These are phyloP conservation scores for Sequoiadendron giganteum DNA, from an alignment of 75 land plant genomes.

Conservation along the genomic window DNA sequence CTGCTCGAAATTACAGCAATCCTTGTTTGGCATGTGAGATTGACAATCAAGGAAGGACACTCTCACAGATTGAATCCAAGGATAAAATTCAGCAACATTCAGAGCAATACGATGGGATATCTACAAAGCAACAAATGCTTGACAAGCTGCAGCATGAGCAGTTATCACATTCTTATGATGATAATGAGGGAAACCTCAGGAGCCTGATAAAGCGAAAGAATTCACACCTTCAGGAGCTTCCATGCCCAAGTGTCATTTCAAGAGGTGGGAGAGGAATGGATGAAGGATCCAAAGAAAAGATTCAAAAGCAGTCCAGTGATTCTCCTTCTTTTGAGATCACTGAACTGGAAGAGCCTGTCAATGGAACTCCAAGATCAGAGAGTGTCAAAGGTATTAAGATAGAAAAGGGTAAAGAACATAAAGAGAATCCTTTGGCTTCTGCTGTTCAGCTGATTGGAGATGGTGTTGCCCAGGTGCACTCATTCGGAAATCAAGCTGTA, in stretches of 20 bases:
- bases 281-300: slow-evolving; percentile 18
- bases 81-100: neutral
- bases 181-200: neutral
- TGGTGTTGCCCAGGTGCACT: slow-evolving; percentile 92
- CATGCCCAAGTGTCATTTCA: neutral
- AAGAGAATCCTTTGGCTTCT: slow-evolving; percentile 51
- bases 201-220: slow-evolving; percentile 24
- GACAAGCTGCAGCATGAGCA: neutral
- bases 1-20: slow-evolving; percentile 18
- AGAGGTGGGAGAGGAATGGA: neutral
- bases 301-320: slow-evolving; percentile 9
- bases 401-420: slow-evolving; percentile 20
- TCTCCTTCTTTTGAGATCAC: slow-evolving; percentile 46
- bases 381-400: neutral
- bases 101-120: neutral
- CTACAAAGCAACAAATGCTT: neutral
- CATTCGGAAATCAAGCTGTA: slow-evolving; percentile 93
- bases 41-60: neutral
- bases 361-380: slow-evolving; percentile 5
- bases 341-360: slow-evolving; percentile 34
- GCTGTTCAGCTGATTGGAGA: slow-evolving; percentile 88
- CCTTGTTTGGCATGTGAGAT: slow-evolving; percentile 33
- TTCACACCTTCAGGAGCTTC: neutral
- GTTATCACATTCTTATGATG: neutral
- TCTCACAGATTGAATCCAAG: neutral